Percentiles rank a stretch among this genome's conserved stretches.
Conservation (phyloP, 805 yeast genomes). For the Wickerhamomyces alni region DNA sequence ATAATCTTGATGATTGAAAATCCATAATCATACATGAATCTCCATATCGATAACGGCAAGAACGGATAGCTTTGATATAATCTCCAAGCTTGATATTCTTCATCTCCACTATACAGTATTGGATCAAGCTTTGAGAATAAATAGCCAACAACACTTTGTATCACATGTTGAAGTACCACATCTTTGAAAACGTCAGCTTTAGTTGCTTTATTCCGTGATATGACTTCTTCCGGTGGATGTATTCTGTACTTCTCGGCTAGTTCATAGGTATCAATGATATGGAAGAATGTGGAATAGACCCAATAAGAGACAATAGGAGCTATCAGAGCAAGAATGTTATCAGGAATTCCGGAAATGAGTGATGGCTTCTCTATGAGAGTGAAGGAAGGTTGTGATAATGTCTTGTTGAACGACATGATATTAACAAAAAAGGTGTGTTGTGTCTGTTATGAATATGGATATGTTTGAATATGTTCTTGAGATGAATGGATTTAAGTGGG, state of each 20-base stretch:
- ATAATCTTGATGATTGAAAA: conserved; percentile 51
- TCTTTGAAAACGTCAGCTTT: conserved; percentile 67
- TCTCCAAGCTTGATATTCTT: conserved; percentile 40
- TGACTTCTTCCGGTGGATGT: conserved; percentile 86
- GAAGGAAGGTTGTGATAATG: conserved; percentile 6
- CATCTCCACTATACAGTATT: conserved; percentile 45
- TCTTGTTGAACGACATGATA: conserved; percentile 4
- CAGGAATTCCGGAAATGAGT: conserved; percentile 59
- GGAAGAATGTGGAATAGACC: conserved; percentile 69
- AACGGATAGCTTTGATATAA: conserved; percentile 24
- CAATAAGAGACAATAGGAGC: conserved; percentile 84
- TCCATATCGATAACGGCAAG: conserved; percentile 44
- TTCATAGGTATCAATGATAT: conserved; percentile 64
- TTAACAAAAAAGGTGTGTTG: too few species aligned
- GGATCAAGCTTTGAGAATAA: conserved; percentile 52
- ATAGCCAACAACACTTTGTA: conserved; percentile 73
- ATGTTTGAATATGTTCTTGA: too few species aligned
- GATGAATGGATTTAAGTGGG: too few species aligned
- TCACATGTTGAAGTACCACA: conserved; percentile 76
- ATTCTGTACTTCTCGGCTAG: conserved; percentile 81
- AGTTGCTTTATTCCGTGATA: conserved; percentile 68
- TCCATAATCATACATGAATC: conserved; percentile 55
- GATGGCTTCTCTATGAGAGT: conserved; percentile 26
- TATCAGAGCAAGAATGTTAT: conserved; percentile 63
- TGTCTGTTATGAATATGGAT: too few species aligned